These are phyloP conservation scores for Pavlovales sp. DNA, from an alignment of 208 protist species.

Conservation along the genomic window DNA sequence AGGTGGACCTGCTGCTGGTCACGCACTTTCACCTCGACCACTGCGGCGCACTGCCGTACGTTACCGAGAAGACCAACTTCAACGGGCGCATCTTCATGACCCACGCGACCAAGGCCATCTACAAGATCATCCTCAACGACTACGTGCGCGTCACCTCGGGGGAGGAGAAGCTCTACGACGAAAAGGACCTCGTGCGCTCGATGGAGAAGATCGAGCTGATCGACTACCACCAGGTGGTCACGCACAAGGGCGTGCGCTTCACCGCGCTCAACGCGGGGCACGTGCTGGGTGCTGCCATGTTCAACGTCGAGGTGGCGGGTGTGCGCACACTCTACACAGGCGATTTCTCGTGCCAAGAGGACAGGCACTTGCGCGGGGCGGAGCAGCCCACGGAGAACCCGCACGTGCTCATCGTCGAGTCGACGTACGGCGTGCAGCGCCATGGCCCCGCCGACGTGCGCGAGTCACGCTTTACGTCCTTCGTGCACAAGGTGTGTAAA, in stretches of 20 bases:
- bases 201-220: constrained; percentile 91
- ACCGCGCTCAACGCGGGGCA: constrained; percentile 94
- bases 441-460: constrained; percentile 87
- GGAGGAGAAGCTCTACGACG: constrained; percentile 72
- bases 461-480: constrained; percentile 84
- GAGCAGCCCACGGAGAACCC: constrained; percentile 79
- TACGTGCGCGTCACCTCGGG: constrained; percentile 81
- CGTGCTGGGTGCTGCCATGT: constrained; percentile 94
- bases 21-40: constrained; percentile 67
- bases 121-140: constrained; percentile 81
- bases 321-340: constrained; percentile 94
- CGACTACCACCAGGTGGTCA: constrained; percentile 85
- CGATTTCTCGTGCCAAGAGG: constrained; percentile 80
- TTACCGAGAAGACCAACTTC: constrained; percentile 60
- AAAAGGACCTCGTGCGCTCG: constrained; percentile 83
- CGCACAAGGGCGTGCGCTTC: constrained; percentile 88
- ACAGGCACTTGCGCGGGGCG: constrained; percentile 95
- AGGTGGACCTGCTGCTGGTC: constrained; percentile 58
- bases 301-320: constrained; percentile 95
- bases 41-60: constrained; percentile 61
- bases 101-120: constrained; percentile 61
- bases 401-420: constrained; percentile 96
- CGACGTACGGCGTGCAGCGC: constrained; percentile 93
- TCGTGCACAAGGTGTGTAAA: constrained; percentile 41
- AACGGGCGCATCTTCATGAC: constrained; percentile 62